Conservation (phyloP, 345 rosid genomes). For the Tarenaya hassleriana region DNA sequence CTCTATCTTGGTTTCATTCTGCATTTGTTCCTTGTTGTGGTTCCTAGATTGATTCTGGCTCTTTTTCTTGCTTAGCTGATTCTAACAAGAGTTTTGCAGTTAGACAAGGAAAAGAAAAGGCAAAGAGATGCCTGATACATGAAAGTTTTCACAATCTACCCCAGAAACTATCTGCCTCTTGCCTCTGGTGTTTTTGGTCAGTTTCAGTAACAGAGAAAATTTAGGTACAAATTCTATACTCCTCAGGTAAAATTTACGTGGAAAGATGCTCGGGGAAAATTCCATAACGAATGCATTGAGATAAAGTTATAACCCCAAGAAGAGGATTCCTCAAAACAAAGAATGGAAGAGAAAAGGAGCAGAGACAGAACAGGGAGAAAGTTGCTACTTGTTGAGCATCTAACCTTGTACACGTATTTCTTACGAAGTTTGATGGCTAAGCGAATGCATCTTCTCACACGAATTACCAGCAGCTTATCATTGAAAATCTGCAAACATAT, state of each 20-base stretch:
- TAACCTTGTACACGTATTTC: constrained; percentile 77
- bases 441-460: constrained; percentile 57
- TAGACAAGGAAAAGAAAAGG: constrained; percentile 20
- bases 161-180: not conserved
- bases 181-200: not conserved
- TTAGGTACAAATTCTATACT: not conserved
- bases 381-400: constrained; percentile 13
- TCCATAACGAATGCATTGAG: not conserved
- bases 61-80: constrained; percentile 49
- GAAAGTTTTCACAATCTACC: too few species aligned
- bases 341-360: not conserved
- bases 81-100: constrained; percentile 28
- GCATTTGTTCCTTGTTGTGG: constrained; percentile 20
- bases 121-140: not conserved
- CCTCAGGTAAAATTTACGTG: too few species aligned
- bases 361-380: not conserved
- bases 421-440: constrained; percentile 78
- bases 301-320: not conserved
- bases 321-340: not conserved
- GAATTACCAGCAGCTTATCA: constrained; percentile 69
- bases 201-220: not conserved
- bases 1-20: constrained; percentile 27
- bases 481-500: constrained; percentile 61
- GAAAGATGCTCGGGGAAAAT: not conserved
- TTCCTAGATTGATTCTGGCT: constrained; percentile 24